Percentiles rank a stretch among this genome's conserved stretches.
These are phyloP conservation scores for Galerina sulciceps DNA, from an alignment of 768 basidiomycete genomes.

Conservation along the genomic window DNA sequence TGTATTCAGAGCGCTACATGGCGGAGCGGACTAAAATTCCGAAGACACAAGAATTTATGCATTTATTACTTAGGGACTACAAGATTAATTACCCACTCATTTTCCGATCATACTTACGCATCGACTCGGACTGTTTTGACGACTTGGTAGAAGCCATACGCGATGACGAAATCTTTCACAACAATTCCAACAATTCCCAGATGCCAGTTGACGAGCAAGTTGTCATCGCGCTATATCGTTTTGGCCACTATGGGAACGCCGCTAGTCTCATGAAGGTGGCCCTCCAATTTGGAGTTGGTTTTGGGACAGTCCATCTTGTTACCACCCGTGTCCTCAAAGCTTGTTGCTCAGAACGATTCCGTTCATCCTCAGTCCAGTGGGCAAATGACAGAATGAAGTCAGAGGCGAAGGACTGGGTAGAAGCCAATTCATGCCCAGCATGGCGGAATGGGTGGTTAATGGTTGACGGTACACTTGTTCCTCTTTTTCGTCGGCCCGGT, in stretches of 20 bases:
- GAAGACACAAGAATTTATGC: not conserved
- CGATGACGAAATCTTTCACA: slow-evolving; percentile 3
- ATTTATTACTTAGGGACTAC: not conserved
- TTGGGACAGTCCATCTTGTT: slow-evolving; percentile 33
- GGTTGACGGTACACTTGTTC: slow-evolving; percentile 36
- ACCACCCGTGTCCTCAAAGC: slow-evolving; percentile 33
- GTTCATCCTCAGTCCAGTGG: not conserved
- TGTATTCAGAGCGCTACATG: too few species aligned
- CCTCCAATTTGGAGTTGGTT: slow-evolving; percentile 17
- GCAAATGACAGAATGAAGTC: too few species aligned
- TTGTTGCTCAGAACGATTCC: slow-evolving; percentile 22
- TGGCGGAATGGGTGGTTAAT: slow-evolving; percentile 35
- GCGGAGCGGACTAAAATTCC: not conserved
- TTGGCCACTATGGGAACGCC: slow-evolving; percentile 45
- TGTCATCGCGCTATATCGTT: slow-evolving; percentile 31
- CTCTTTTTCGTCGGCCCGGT: slow-evolving; percentile 31
- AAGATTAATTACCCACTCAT: not conserved
- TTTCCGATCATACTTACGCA: not conserved
- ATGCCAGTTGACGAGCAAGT: slow-evolving; percentile 9
- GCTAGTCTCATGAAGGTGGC: slow-evolving; percentile 28
- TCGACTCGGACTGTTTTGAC: not conserved
- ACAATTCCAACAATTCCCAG: slow-evolving; percentile 11
- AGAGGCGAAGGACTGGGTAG: too few species aligned
- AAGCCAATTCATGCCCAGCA: too few species aligned
- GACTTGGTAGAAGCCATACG: not conserved